Percentiles rank a stretch among this genome's conserved stretches.
phyloP scores from a whole-genome alignment of 495 filamentous ascomycete species.

The Penicillium bialowiezense region DNA sequence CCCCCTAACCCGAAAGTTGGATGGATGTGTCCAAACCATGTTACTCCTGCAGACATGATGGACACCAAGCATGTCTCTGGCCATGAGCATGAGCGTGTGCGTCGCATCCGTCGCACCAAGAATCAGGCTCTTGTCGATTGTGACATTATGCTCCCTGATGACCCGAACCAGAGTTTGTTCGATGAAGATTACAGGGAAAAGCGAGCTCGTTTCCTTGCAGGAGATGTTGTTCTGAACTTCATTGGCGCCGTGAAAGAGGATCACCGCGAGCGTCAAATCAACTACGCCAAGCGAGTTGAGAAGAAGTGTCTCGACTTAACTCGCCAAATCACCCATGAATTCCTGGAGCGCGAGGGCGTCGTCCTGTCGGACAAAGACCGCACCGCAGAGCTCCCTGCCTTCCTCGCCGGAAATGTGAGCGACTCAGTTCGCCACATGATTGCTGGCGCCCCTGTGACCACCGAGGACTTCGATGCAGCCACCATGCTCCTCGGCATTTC shows the following conservation, averaged over 20 bases:
- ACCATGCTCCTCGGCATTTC: conserved; percentile 12
- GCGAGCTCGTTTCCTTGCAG: conserved; percentile 11
- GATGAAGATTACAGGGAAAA: conserved; percentile 20
- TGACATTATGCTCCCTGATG: conserved; percentile 10
- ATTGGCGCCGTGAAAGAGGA: conserved; percentile 16
- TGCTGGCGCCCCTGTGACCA: background rate
- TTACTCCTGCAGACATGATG: conserved; percentile 56
- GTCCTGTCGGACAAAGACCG: background rate
- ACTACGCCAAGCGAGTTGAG: conserved; percentile 3
- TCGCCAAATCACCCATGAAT: conserved; percentile 6
- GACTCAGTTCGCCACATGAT: conserved; percentile 1
- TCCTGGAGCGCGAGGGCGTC: background rate
- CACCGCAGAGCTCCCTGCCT: background rate
- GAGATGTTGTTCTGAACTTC: conserved; percentile 22
- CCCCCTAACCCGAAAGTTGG: conserved; percentile 64
- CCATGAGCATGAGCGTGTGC: conserved; percentile 43
- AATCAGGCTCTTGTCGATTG: conserved; percentile 10
- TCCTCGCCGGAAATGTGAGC: background rate
- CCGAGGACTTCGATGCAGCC: conserved; percentile 14
- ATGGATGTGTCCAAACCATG: conserved; percentile 89
- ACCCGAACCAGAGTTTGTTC: conserved; percentile 13
- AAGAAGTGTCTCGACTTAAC: conserved; percentile 8
- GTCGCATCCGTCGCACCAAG: conserved; percentile 59
- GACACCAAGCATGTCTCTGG: conserved; percentile 48
- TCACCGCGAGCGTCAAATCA: background rate